These are phyloP conservation scores for Aspergillus uvarum DNA, from an alignment of 2,329 filamentous ascomycete species.

Conservation along the genomic window DNA sequence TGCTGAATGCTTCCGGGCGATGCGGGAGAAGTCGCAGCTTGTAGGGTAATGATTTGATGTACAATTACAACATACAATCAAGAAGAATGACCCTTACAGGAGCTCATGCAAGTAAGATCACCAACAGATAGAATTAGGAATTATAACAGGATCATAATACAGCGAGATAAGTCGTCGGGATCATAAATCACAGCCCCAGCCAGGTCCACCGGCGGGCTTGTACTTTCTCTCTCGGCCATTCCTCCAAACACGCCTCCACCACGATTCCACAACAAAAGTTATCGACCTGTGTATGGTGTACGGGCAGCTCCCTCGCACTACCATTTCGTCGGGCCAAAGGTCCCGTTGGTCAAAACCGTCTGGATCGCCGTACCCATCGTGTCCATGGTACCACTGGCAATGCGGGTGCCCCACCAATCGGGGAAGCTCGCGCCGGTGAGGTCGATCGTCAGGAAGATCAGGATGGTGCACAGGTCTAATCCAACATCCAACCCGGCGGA, in stretches of 20 bases:
- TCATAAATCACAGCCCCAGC: not conserved
- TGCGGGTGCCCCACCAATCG: constrained; percentile 67
- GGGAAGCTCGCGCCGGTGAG: constrained; percentile 58
- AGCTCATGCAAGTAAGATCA: not conserved
- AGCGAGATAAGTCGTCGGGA: not conserved
- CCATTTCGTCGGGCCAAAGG: constrained; percentile 57
- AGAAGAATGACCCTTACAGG: not conserved
- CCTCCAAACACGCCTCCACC: not conserved
- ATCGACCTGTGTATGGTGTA: no score
- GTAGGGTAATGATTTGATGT: no score
- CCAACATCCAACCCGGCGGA: constrained; percentile 70
- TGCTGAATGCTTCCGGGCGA: not conserved
- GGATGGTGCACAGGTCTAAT: constrained; percentile 63
- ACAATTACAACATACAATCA: not conserved
- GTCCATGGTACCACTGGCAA: constrained; percentile 63
- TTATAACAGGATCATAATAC: not conserved
- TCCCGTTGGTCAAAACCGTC: constrained; percentile 53
- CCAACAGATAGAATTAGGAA: not conserved
- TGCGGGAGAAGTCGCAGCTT: no score
- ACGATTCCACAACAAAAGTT: not conserved
- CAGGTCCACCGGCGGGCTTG: constrained; percentile 3
- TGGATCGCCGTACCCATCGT: constrained; percentile 60
- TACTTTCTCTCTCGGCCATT: not conserved
- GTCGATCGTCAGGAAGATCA: constrained; percentile 69
- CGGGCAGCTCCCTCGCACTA: not conserved